Conservation (phyloP, 2,329 filamentous ascomycete genomes). For the Cyphellophora attinorum region DNA sequence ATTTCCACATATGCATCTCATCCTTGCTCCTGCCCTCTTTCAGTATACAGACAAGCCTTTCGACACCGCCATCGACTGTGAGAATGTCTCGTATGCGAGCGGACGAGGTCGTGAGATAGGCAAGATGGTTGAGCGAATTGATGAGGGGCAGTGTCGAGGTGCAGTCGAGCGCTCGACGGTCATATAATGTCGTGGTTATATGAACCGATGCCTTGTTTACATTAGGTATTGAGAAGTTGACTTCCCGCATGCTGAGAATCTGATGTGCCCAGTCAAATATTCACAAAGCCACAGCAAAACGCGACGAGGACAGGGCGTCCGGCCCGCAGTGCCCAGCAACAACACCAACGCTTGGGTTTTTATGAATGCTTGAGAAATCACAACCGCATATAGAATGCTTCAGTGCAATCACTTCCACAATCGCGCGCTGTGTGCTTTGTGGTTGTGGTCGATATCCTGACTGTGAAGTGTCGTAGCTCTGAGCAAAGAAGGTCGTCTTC, state of each 20-base stretch:
- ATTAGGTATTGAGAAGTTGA: constrained; percentile 98
- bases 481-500: too few relatives aligned
- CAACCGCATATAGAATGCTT: too few relatives aligned
- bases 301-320: too few relatives aligned
- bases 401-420: too few relatives aligned
- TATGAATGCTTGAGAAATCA: too few relatives aligned
- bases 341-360: too few relatives aligned
- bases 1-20: constrained; percentile 99
- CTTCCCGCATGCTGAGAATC: constrained; percentile 78
- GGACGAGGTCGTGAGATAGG: constrained; percentile 95
- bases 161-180: constrained; percentile 93
- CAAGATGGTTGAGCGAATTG: constrained; percentile 97
- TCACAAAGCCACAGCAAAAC: too few relatives aligned
- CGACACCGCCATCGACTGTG: constrained; percentile 96
- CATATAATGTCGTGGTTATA: constrained; percentile 96
- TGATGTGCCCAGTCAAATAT: too few relatives aligned
- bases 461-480: too few relatives aligned
- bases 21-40: constrained; percentile 96
- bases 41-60: constrained; percentile 90
- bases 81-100: constrained; percentile 95
- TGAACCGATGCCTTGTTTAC: constrained; percentile 98
- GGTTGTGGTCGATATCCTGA: too few relatives aligned
- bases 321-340: too few relatives aligned
- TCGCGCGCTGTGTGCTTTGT: too few relatives aligned
- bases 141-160: constrained; percentile 95